Conservation (phyloP, 75 land plant genomes). For the Adiantum capillusveneris region DNA sequence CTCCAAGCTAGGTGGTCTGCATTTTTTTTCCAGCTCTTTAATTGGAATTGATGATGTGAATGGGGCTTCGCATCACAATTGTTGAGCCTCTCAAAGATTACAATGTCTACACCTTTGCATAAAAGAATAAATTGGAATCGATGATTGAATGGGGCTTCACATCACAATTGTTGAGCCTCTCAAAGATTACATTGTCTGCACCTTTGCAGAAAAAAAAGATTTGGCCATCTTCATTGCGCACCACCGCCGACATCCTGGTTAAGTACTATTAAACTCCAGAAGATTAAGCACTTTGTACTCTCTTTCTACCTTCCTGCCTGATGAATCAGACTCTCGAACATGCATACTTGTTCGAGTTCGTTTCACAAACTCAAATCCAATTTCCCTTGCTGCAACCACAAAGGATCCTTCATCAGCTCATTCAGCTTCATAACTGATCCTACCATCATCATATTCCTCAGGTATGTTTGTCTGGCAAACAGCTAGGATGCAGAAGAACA, state of each 20-base stretch:
- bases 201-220: conserved; percentile 53
- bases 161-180: conserved; percentile 54
- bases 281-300: conserved; percentile 48
- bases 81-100: no score
- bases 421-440: conserved; percentile 52
- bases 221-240: conserved; percentile 28
- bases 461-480: conserved; percentile 64
- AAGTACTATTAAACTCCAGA: conserved; percentile 49
- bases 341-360: conserved; percentile 42
- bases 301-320: conserved; percentile 23
- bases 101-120: no score
- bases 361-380: conserved; percentile 55
- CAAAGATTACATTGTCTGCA: conserved; percentile 84
- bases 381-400: conserved; percentile 61
- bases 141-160: no score
- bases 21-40: no score
- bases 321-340: conserved; percentile 30
- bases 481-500: conserved; percentile 45
- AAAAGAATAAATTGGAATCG: no score
- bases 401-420: conserved; percentile 73
- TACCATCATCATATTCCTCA: conserved; percentile 38
- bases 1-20: no score
- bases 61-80: no score
- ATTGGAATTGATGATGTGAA: no score
- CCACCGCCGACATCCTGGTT: conserved; percentile 62